A percentile compares a stretch with the other conserved stretches of the same genome.
These are phyloP conservation scores for Blumeria graminis DNA, from an alignment of 2,329 filamentous ascomycete genomes.

Conservation along the genomic window DNA sequence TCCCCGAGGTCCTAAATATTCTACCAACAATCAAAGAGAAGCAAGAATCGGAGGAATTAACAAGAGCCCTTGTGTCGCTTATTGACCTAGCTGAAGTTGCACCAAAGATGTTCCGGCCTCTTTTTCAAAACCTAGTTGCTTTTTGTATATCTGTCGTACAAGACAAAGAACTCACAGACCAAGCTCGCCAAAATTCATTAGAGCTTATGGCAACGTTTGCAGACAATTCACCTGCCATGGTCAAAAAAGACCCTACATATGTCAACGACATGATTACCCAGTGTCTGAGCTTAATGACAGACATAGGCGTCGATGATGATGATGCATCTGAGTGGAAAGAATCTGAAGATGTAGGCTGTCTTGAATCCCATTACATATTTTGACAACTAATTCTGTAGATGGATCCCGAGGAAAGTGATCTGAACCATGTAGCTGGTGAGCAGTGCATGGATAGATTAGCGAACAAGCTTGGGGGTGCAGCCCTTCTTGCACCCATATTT, in stretches of 20 bases:
- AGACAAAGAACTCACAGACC: conserved; percentile 80
- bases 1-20: conserved; percentile 83
- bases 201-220: conserved; percentile 97
- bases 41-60: conserved; percentile 73
- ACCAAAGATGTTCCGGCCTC: conserved; percentile 86
- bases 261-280: conserved; percentile 95
- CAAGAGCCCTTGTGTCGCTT: conserved; percentile 67
- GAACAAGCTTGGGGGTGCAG: conserved; percentile 86
- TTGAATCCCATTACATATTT: background rate
- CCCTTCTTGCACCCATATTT: conserved; percentile 83
- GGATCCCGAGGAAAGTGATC: conserved; percentile 84
- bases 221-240: conserved; percentile 83
- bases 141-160: conserved; percentile 87
- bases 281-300: conserved; percentile 93
- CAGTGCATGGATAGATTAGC: conserved; percentile 95
- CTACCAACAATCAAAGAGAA: conserved; percentile 83
- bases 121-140: conserved; percentile 82
- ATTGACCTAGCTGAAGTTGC: conserved; percentile 89
- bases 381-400: conserved; percentile 26
- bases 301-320: conserved; percentile 82
- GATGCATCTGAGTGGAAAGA: conserved; percentile 84
- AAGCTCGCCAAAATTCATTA: conserved; percentile 78
- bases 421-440: conserved; percentile 92
- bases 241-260: conserved; percentile 79
- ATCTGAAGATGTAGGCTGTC: conserved; percentile 48